Evolutionary conservation across 169 alveolate species (phyloP), one percentile per base, ranked within the genome.

Genomic region (Miamiensis avidus): DNA sequence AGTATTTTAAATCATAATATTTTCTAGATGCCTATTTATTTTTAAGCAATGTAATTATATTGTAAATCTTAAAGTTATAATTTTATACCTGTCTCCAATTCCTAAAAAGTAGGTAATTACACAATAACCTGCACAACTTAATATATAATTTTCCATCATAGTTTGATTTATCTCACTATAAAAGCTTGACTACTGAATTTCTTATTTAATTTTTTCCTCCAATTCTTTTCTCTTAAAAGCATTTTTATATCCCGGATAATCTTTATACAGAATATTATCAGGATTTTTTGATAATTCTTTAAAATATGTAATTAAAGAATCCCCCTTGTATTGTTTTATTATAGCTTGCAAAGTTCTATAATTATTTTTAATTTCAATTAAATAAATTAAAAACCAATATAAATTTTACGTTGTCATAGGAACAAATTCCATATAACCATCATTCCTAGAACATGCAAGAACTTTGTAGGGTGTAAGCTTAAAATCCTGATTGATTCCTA

Each of bases 101-200:
- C 99, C 99, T 85, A 99, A 93, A 31, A 99, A 90, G 91, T 98
- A 98, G 0, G 99, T 99, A 31, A 98, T 95, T 26, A 98, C 99
- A 90, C 99, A 96, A 93, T 98, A 98, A 26, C 99, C 99, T 0
- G 99, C 99, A 85, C 99, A 97, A 75, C 99, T 97, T 65, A 97
- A 92, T 30, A 98, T 95, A 89, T 98, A 97, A 74, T 94, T 98
- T 69, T 95, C 98, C 81, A 95, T 79, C 29, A 95, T 88, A 73
- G 92, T 87, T 31, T 88, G 88, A 84, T 88, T 34, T 0, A 78
- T 65, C 28, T 78, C 32, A n/a, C 34, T 65, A 11, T 29, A 82
- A 65, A 64, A 75, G 34, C 74, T 69, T 29, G 85, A 87, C 74
- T 91, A 82, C 25, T 72, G n/a, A 72, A 34, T 72, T 20, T 85